Conservation (phyloP, 1,139 yeast genomes). For the Suhomyces kunorum region DNA sequence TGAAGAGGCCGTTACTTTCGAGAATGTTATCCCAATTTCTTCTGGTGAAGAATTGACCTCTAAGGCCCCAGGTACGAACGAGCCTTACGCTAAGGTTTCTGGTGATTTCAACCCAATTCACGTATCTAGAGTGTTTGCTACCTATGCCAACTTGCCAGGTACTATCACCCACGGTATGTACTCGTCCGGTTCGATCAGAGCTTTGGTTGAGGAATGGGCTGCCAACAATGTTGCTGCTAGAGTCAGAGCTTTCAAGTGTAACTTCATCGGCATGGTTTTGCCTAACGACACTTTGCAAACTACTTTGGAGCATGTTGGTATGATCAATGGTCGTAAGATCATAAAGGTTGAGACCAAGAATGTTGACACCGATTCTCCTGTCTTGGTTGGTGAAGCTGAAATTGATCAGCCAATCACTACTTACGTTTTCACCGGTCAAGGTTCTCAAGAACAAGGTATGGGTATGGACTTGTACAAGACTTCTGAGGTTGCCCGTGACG, state of each 20-base stretch:
- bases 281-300: constrained; percentile 92
- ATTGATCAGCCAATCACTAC: constrained; percentile 97
- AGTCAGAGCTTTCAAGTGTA: constrained; percentile 91
- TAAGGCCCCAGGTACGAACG: constrained; percentile 84
- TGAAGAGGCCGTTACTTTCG: constrained; percentile 91
- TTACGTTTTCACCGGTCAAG: constrained; percentile 98
- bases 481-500: constrained; percentile 88
- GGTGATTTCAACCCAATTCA: constrained; percentile 99
- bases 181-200: constrained; percentile 93
- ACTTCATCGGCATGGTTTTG: constrained; percentile 93
- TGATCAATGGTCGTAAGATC: constrained; percentile 98
- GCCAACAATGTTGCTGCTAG: constrained; percentile 95
- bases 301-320: constrained; percentile 91
- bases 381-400: constrained; percentile 93
- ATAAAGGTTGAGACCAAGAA: constrained; percentile 88
- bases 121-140: constrained; percentile 92
- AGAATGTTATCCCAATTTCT: constrained; percentile 85
- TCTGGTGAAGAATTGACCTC: constrained; percentile 72
- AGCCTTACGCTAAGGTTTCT: constrained; percentile 94
- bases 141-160: constrained; percentile 92
- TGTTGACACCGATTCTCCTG: constrained; percentile 73
- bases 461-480: constrained; percentile 97
- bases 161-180: constrained; percentile 99
- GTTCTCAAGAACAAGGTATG: constrained; percentile 99
- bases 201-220: constrained; percentile 97